Conservation (phyloP, 2,329 filamentous ascomycete species). For the Bipolaris bicolor region DNA sequence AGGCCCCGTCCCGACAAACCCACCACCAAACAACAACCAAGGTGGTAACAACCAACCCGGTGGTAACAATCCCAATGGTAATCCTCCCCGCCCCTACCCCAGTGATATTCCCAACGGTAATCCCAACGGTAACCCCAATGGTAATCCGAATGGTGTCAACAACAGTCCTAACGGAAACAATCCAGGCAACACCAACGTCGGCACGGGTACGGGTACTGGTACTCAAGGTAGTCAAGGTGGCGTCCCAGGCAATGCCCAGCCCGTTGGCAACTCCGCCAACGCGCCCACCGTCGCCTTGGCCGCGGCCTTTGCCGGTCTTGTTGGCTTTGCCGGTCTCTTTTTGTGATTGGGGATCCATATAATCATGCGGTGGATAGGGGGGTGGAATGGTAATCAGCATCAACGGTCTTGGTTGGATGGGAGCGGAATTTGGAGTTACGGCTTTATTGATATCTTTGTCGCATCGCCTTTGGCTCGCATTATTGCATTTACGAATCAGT, state of each 20-base stretch:
- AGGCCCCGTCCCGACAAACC: not conserved
- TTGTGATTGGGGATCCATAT: not conserved
- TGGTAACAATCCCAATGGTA: not conserved
- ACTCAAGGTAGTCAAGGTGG: not conserved
- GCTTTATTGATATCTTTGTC: not conserved
- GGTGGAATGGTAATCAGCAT: not conserved
- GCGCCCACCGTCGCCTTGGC: not conserved
- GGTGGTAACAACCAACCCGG: not conserved
- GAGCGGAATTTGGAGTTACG: not conserved
- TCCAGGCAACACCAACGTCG: not conserved
- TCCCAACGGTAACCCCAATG: not conserved
- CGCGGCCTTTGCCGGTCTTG: not conserved
- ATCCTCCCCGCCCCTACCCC: not conserved
- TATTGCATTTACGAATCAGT: not conserved
- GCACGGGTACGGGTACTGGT: not conserved
- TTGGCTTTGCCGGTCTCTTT: constrained; percentile 1
- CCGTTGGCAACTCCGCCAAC: not conserved
- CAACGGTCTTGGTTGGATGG: not conserved
- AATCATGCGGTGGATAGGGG: not conserved
- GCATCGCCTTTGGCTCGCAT: not conserved
- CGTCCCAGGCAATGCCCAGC: not conserved
- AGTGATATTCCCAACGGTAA: too few species aligned
- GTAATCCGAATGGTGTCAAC: not conserved
- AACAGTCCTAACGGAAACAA: not conserved
- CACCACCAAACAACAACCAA: not conserved